Base-by-base conservation (phyloP, 129 eudicot species). In the Lonicera japonica region DNA sequence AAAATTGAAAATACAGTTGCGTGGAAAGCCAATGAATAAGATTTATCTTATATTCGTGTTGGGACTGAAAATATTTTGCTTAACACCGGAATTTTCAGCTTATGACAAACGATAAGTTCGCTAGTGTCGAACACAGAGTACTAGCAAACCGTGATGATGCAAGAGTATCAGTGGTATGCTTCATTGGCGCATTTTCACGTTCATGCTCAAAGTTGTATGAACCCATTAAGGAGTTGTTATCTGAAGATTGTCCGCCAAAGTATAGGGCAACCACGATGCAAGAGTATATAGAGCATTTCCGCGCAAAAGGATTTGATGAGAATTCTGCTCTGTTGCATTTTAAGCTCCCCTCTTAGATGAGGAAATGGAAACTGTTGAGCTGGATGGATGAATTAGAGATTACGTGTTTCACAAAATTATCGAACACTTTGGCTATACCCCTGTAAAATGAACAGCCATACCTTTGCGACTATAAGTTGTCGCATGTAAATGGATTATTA, bases 151-250 rank as follows among this genome's bases (percentile, higher is more conserved):
- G 20, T n/a, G 21, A 2, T n/a, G n/a, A 19, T 17, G 19, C 54
- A 50, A 50, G 54, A 50, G 54, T 50, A n/a, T 16, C 54, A 50
- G 54, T 50, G 13, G 54, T 19, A 8, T 50, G 54, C 54, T 50
- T 50, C 54, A 1, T 50, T 50, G 16, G 19, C 54, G 8, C 54
- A 17, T 5, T 15, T 17, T 0, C 21, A 14, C 1, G 6, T 16
- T 19, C 54, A 9, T 14, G 1, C 19, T n/a, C 20, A n/a, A 50
- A 8, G 54, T 0, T n/a, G 15, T 50, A 50, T 50, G 54, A 15
- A 50, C 54, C 54, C 21, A 17, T 50, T 50, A 50, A 50, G 20
- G 54, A 65, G 52, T 45, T 65, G 16, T 5, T 65, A 34, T 65
- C 70, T 0, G 61, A 53, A 18, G 70, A 65, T 19, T 5, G 15